A percentile compares a stretch with the other conserved stretches of the same genome.
These are phyloP conservation scores for Colletotrichum sublineola DNA, from an alignment of 2,329 filamentous ascomycete species.

Conservation along the genomic window DNA sequence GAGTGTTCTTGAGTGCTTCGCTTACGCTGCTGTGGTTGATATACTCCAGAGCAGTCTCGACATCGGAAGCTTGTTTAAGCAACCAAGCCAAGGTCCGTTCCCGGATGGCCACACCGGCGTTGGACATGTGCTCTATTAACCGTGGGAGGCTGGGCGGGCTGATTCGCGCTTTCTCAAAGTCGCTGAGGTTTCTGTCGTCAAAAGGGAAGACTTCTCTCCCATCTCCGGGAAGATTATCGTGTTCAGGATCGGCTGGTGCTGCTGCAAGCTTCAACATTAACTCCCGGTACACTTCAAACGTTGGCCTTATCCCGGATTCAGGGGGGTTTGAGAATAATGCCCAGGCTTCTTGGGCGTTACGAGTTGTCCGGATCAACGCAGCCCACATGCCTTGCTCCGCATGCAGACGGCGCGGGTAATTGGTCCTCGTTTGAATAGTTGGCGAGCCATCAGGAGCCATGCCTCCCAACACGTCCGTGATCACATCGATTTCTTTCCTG, in stretches of 20 bases:
- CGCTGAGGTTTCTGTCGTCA: constrained; percentile 65
- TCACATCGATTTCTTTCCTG: constrained; percentile 60
- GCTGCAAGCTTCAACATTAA: constrained; percentile 71
- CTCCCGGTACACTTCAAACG: constrained; percentile 64
- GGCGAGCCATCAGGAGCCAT: constrained; percentile 63
- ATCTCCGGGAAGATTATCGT: constrained; percentile 44
- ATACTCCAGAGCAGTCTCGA: constrained; percentile 44
- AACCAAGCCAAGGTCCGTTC: constrained; percentile 27
- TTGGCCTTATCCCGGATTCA: constrained; percentile 51
- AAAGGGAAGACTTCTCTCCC: constrained; percentile 51
- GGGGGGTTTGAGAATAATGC: constrained; percentile 59
- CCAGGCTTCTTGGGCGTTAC: constrained; percentile 74
- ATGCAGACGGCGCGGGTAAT: constrained; percentile 16
- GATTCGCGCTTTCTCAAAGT: constrained; percentile 75
- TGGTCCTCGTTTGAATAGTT: constrained; percentile 64
- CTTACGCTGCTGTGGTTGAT: constrained; percentile 47
- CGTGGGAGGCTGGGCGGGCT: constrained; percentile 69
- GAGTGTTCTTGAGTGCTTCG: constrained; percentile 2
- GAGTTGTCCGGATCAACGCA: constrained; percentile 68
- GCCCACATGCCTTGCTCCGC: constrained; percentile 59
- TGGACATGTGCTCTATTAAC: constrained; percentile 71
- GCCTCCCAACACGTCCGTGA: constrained; percentile 67
- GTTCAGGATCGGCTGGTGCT: constrained; percentile 45
- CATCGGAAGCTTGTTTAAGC: constrained; percentile 21
- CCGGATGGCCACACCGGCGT: constrained; percentile 56